Percentiles rank a stretch among this genome's conserved stretches.
These are phyloP conservation scores for Phytopythium ostracodes DNA, from an alignment of 352 stramenopile species.

Conservation along the genomic window DNA sequence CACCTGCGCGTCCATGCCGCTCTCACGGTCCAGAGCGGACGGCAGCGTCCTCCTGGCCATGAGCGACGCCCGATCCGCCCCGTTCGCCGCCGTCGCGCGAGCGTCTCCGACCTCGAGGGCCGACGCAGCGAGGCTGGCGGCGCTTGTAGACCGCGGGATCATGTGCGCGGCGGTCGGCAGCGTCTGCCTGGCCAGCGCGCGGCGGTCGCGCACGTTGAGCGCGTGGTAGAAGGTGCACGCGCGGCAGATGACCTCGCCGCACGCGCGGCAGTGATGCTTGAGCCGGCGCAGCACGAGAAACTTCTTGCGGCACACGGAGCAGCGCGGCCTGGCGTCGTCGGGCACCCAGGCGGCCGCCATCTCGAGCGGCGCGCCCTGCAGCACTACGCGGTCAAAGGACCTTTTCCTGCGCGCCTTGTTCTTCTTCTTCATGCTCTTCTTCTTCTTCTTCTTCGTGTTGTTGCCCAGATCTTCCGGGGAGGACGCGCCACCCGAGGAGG, in stretches of 20 bases:
- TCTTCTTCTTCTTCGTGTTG: slow-evolving; percentile 1
- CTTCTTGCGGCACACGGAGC: slow-evolving; percentile 54
- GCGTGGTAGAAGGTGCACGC: slow-evolving; percentile 42
- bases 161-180: neutral
- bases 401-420: slow-evolving; percentile 18
- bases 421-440: slow-evolving; percentile 10
- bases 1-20: slow-evolving; percentile 15
- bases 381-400: slow-evolving; percentile 17
- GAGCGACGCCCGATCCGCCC: neutral
- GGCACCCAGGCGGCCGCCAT: slow-evolving; percentile 63
- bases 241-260: slow-evolving; percentile 60
- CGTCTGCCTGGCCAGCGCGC: neutral
- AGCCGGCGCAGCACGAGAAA: slow-evolving; percentile 55
- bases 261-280: slow-evolving; percentile 73
- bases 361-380: slow-evolving; percentile 31
- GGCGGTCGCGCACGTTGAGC: slow-evolving; percentile 34
- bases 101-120: no score
- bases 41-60: slow-evolving; percentile 1
- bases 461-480: neutral
- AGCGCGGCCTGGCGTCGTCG: slow-evolving; percentile 45
- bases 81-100: neutral
- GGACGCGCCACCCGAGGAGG: slow-evolving; percentile 8
- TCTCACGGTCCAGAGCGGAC: slow-evolving; percentile 1
- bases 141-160: neutral
- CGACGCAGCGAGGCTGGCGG: neutral